Base-by-base conservation (phyloP, 2,329 filamentous ascomycete species). In the Dactylellina leptospora region DNA sequence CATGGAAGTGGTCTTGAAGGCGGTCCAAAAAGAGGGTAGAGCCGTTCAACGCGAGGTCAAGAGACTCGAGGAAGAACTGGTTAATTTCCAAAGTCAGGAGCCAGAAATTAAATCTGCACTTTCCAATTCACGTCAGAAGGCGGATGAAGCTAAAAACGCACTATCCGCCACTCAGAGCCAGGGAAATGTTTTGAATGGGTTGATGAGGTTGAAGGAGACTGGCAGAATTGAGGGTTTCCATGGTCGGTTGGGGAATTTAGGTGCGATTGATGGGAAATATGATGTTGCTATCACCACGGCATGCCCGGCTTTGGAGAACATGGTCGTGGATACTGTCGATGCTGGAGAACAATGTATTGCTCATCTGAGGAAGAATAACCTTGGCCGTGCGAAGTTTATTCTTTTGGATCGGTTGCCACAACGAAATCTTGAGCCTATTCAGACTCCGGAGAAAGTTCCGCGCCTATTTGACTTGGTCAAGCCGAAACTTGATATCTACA, bases 211-310 rank as follows among this genome's bases (percentile, higher is more conserved):
- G 81, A 95, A 92, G 78, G 95, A 97, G 78, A 97, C 95, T 20
- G 95, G 95, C 10, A 90, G 95, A 79, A 96, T 99, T 74, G 93
- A 97, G 77, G 95, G 96, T 1, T 99, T 99, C 81, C 92, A 99
- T 77, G 95, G 95, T 23, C 88, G 95, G 28, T 87, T 99, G 2
- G 96, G 95, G 8, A 97, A 97, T 76, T 85, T 99, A 0, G 95
- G 95, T 44, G 88, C 91, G 0, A 99, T 99, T 75, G 93, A 99
- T 77, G 85, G 91, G 78, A 91, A 91, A 80, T 99, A 96, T 79
- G 95, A 99, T 77, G 87, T 99, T 44, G 95, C 95, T n/a, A 96
- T 99, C 72, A 99, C 96, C 0, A 99, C 95, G 0, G 96, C 95
- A 9, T 97, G 95, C 76, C 88, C 91, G 47, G 86, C 90, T 1